A percentile compares a stretch with the other conserved stretches of the same genome.
These are phyloP conservation scores for Xylariales sp. DNA, from an alignment of 2,329 filamentous ascomycete species.

Conservation along the genomic window DNA sequence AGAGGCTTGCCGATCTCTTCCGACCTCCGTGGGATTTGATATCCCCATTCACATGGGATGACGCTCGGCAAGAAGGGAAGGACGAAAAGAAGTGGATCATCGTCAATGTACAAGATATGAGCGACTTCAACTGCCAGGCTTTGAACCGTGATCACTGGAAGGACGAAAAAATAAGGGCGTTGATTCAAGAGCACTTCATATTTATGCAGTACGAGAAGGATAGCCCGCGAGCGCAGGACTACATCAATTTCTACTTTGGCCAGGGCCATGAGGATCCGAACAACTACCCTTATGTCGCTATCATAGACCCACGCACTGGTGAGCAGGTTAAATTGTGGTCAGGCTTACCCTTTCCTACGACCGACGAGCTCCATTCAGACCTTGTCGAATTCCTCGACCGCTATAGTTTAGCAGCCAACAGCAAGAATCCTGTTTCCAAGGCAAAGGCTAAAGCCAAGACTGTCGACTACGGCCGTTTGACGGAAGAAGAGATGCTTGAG, in stretches of 20 bases:
- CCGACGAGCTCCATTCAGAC: slow-evolving; percentile 82
- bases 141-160: slow-evolving; percentile 97
- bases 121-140: slow-evolving; percentile 90
- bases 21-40: slow-evolving; percentile 91
- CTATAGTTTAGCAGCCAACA: slow-evolving; percentile 83
- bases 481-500: slow-evolving; percentile 95
- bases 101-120: slow-evolving; percentile 91
- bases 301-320: slow-evolving; percentile 90
- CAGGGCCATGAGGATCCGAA: slow-evolving; percentile 73
- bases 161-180: slow-evolving; percentile 70
- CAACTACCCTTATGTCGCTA: slow-evolving; percentile 92
- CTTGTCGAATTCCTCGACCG: slow-evolving; percentile 95
- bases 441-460: slow-evolving; percentile 67
- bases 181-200: slow-evolving; percentile 87
- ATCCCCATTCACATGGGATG: slow-evolving; percentile 72
- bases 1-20: slow-evolving; percentile 84
- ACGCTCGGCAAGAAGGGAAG: slow-evolving; percentile 80
- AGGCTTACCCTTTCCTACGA: slow-evolving; percentile 70
- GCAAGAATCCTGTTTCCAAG: slow-evolving; percentile 88
- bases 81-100: slow-evolving; percentile 90
- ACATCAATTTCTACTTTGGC: slow-evolving; percentile 85
- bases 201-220: slow-evolving; percentile 93
- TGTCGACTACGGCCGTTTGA: slow-evolving; percentile 81
- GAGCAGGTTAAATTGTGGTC: slow-evolving; percentile 98
- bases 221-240: slow-evolving; percentile 72